Base-by-base conservation (phyloP, 352 stramenopile genomes). In the Globisporangium nagaii region DNA sequence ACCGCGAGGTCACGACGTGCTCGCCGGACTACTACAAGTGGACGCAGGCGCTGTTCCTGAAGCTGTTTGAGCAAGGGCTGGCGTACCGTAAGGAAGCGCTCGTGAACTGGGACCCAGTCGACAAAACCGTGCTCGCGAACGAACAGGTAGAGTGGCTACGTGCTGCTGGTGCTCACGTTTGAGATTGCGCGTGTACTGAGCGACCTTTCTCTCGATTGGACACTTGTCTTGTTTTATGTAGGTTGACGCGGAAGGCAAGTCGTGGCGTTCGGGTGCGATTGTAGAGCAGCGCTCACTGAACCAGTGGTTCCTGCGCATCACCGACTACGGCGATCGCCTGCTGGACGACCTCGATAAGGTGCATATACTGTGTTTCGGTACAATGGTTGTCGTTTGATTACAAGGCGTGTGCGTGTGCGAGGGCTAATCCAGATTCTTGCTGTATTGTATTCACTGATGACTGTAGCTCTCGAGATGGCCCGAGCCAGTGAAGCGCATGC, bases 31-130 rank as follows among this genome's bases (percentile, higher is more conserved):
- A 99, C 74, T 98, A 98, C 60, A 97, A 97, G 68, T 99, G 97
- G 97, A 99, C 98, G 17, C 98, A 99, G 70, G 99, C 96, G 97
- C 88, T 99, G 36, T 99, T 99, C 65, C 68, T 99, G 24, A 84
- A 98, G 69, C 79, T 99, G 40, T 98, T 96, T 49, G 84, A 98
- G 13, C 84, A 93, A 51, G 96, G 96, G n/a, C 75, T 99, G 28
- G 97, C 97, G 22, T 93, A 93, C 51, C 96, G 97, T 50, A 98
- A 95, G 49, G 83, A 98, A 37, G 96, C 97, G 43, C 79, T 92
- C n/a, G 98, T 99, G 28, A 99, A 99, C 73, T 99, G 97, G 97
- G 98, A 98, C 69, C 96, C 97, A 2, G 91, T 98, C 35, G 84
- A 99, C 60, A 95, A 98, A 52, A 99, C 98, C 5, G 98, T 99